A percentile compares a stretch with the other conserved stretches of the same genome.
phyloP scores from a whole-genome alignment of 345 rosid genomes.

The Zanthoxylum bungeanum region DNA sequence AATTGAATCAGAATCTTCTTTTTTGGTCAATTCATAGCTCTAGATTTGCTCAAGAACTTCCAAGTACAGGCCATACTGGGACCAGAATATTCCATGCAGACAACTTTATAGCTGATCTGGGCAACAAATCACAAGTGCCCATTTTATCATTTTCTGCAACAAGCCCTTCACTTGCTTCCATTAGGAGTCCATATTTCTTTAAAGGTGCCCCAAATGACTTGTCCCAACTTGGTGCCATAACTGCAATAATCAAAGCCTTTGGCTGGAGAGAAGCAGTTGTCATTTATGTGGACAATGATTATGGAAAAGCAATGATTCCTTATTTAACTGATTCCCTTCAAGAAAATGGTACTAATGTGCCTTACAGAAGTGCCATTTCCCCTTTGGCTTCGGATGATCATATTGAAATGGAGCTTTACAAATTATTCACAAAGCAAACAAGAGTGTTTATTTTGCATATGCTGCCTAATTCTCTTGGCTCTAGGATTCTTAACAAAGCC shows the following conservation, averaged over 20 bases:
- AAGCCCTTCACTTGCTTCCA: constrained; percentile 38
- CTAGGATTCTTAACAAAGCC: constrained; percentile 39
- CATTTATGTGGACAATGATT: constrained; percentile 41
- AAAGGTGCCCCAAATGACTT: constrained; percentile 37
- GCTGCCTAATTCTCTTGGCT: constrained; percentile 27
- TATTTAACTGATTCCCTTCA: constrained; percentile 41
- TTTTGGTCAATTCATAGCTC: constrained; percentile 26
- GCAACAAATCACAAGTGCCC: constrained; percentile 45
- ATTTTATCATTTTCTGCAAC: constrained; percentile 44
- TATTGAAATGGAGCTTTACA: constrained; percentile 44
- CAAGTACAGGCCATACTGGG: constrained; percentile 56
- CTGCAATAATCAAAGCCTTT: constrained; percentile 33
- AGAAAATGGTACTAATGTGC: constrained; percentile 32
- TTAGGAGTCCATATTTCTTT: constrained; percentile 44
- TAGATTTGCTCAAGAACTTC: constrained; percentile 44
- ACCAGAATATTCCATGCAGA: constrained; percentile 36
- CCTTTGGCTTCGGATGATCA: constrained; percentile 38
- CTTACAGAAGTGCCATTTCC: constrained; percentile 45
- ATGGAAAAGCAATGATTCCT: constrained; percentile 49
- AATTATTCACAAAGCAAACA: constrained; percentile 43
- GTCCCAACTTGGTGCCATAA: constrained; percentile 40
- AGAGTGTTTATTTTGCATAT: constrained; percentile 57
- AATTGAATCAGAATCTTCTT: not conserved
- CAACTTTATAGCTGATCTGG: constrained; percentile 38
- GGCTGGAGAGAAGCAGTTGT: constrained; percentile 56